phyloP scores from a whole-genome alignment of 1,284 basidiomycete genomes.

The Sphagnurus paluster region DNA sequence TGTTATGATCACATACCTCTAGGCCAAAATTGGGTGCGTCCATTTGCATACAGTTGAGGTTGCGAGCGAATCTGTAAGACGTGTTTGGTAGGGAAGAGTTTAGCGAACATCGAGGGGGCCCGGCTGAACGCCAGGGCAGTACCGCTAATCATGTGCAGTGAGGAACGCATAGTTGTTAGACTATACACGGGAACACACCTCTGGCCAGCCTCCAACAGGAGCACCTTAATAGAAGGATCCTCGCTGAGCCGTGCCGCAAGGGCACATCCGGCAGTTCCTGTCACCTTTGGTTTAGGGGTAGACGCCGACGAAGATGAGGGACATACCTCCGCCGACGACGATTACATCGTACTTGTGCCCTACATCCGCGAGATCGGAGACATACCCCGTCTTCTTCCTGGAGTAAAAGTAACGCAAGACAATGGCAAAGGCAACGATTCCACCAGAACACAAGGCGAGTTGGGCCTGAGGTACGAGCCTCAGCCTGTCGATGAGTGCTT shows the following conservation, averaged over 20 bases:
- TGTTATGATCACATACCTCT: constrained; percentile 39
- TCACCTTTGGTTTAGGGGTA: not conserved
- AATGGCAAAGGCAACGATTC: constrained; percentile 15
- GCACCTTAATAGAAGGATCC: constrained; percentile 51
- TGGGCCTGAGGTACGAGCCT: constrained; percentile 9
- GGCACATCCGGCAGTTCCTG: constrained; percentile 70
- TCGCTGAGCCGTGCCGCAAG: constrained; percentile 67
- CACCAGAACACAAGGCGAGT: constrained; percentile 15
- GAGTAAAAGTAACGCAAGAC: constrained; percentile 15
- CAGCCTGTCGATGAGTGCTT: constrained; percentile 10
- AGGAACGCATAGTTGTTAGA: not conserved
- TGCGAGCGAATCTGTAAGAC: constrained; percentile 51
- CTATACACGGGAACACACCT: constrained; percentile 43
- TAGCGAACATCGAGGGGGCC: constrained; percentile 33
- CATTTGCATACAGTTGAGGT: constrained; percentile 46
- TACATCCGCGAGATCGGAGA: constrained; percentile 22
- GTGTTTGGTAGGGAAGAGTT: constrained; percentile 38
- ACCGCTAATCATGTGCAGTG: constrained; percentile 25
- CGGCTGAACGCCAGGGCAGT: constrained; percentile 31
- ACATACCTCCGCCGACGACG: constrained; percentile 56
- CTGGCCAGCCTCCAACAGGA: constrained; percentile 65
- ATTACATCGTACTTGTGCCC: constrained; percentile 55
- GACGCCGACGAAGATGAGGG: not conserved
- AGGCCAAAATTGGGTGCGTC: constrained; percentile 50
- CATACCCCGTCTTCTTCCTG: constrained; percentile 19